phyloP scores from a whole-genome alignment of 257 asterid genomes.

The Primulina huaijiensis region DNA sequence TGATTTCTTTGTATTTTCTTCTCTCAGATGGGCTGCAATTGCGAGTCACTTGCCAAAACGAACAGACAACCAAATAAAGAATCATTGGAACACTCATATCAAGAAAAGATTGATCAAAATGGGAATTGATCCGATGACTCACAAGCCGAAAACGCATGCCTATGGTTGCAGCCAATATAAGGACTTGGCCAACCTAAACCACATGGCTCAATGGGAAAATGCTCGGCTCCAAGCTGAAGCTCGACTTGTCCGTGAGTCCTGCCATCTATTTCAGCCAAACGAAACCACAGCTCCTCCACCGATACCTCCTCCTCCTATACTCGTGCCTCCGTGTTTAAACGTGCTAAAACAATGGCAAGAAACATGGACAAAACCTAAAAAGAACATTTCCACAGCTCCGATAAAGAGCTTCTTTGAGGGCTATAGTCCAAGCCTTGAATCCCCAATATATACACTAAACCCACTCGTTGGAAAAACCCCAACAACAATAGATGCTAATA shows the following conservation, averaged over 20 bases:
- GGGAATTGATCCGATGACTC: conserved; percentile 56
- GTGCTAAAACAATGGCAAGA: conserved; percentile 35
- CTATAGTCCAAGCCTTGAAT: too few species aligned
- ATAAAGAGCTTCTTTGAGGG: too few species aligned
- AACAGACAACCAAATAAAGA: conserved; percentile 54
- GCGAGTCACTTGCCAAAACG: conserved; percentile 21
- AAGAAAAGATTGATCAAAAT: conserved; percentile 44
- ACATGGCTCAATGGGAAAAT: conserved; percentile 64
- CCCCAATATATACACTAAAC: too few species aligned
- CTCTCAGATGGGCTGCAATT: conserved; percentile 47
- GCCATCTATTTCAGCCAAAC: background rate
- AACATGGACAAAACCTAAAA: conserved; percentile 25
- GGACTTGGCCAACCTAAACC: conserved; percentile 47
- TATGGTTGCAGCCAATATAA: conserved; percentile 31
- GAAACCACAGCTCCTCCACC: background rate
- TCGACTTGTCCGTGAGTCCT: background rate
- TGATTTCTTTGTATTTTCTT: background rate
- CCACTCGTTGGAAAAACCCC: too few species aligned
- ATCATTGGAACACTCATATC: conserved; percentile 51
- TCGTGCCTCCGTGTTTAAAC: conserved; percentile 29
- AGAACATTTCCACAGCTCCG: too few species aligned
- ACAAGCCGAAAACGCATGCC: conserved; percentile 39
- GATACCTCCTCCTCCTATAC: conserved; percentile 17
- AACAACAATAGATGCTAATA: too few species aligned
- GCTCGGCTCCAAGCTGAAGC: conserved; percentile 36